Evolutionary conservation across 2,329 filamentous ascomycete genomes (phyloP), one percentile per base, ranked within the genome.

Genomic region (Leptodontidium sp.): DNA sequence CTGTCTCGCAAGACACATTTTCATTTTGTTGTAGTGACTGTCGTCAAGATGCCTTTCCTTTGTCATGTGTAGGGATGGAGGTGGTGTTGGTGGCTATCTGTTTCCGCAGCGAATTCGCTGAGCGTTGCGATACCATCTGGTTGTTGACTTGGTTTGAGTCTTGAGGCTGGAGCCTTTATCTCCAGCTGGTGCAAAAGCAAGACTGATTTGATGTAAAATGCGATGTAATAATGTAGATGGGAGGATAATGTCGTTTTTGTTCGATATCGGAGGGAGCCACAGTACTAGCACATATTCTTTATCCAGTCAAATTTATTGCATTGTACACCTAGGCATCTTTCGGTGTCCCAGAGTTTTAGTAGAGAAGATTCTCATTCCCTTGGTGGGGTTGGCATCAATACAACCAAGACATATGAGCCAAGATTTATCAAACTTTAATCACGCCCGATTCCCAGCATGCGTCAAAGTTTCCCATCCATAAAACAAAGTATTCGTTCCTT

Each of bases 381-480:
- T n/a, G 15, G 45, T 47, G 45, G 11, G n/a, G 12, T 47, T 12
- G n/a, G 45, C n/a, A n/a, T 47, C 45, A 7, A 47, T 8, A 14
- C 45, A 2, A 17, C 21, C 24, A 26, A 17, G 6, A 4, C n/a
- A 12, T 24, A 4, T 52, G 7, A 14, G 21, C 15, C 15, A 26
- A 24, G 49, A 24, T 9, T 24, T 11, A 21, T n/a, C 26, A 2
- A 26, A 11, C 38, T 15, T 14, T 5, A 38, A 24, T 58, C 35
- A 65, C 21, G 52, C 63, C 35, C 24, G 26, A 21, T 67, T 69
- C 15, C 50, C 69, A 32, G 69, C 67, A 57, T 71, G 69, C 12
- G 67, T 67, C 38, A 71, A 53, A 21, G 69, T 69, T 40, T 71
- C 69, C 66, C 67, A 71, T 8, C 66, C 69, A 64, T 66, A 66